phyloP scores from a whole-genome alignment of 2,329 filamentous ascomycete genomes.

The Alternaria consortialis region DNA sequence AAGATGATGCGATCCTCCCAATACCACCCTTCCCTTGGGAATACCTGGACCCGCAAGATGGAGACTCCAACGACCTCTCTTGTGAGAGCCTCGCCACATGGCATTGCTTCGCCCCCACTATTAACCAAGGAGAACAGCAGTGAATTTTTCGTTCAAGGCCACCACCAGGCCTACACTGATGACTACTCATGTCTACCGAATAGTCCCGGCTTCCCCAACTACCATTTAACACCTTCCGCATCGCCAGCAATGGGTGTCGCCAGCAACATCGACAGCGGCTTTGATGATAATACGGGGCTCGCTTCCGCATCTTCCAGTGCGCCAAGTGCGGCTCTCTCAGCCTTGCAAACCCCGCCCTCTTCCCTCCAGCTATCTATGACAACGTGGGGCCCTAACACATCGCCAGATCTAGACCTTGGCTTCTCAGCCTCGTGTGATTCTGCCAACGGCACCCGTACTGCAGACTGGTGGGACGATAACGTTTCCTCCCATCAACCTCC shows the following conservation, averaged over 20 bases:
- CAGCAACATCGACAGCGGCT: constrained; percentile 28
- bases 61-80: constrained; percentile 58
- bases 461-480: constrained; percentile 42
- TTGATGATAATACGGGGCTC: constrained; percentile 34
- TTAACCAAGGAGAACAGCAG: constrained; percentile 38
- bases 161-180: constrained; percentile 36
- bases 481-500: constrained; percentile 22
- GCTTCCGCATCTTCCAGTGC: constrained; percentile 26
- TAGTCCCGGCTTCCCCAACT: constrained; percentile 34
- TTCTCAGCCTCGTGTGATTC: constrained; percentile 47
- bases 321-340: constrained; percentile 45
- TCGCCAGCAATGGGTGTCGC: constrained; percentile 41
- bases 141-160: constrained; percentile 31
- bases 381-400: constrained; percentile 43
- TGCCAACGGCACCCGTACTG: constrained; percentile 31
- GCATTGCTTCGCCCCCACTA: constrained; percentile 37
- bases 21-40: constrained; percentile 55
- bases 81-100: constrained; percentile 54
- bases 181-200: constrained; percentile 30
- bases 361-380: constrained; percentile 41
- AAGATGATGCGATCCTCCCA: constrained; percentile 66
- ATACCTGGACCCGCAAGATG: constrained; percentile 63
- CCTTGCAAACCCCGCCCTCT: constrained; percentile 50
- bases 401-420: constrained; percentile 40
- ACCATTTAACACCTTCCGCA: constrained; percentile 47